phyloP scores from a whole-genome alignment of 75 land plant genomes.

The Gnetum montanum region DNA sequence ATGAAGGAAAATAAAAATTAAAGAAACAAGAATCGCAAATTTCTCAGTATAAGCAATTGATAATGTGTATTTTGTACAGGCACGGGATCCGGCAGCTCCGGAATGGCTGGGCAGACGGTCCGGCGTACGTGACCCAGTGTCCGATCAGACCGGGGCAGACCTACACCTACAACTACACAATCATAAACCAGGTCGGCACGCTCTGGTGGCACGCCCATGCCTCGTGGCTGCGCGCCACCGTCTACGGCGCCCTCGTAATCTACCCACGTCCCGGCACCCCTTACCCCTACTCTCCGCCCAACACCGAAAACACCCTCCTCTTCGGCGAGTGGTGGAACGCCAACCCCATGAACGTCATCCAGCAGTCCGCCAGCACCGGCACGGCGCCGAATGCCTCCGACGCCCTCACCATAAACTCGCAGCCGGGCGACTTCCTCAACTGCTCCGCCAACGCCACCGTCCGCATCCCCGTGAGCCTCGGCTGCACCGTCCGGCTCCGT shows the following conservation, averaged over 20 bases:
- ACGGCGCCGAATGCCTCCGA: slow-evolving; percentile 8
- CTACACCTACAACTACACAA: slow-evolving; percentile 8
- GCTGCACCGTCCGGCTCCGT: slow-evolving; percentile 27
- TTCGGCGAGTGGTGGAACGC: slow-evolving; percentile 27
- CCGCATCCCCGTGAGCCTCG: slow-evolving; percentile 27
- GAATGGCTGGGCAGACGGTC: slow-evolving; percentile 35
- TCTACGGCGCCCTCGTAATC: slow-evolving; percentile 22
- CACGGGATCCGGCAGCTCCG: slow-evolving; percentile 35
- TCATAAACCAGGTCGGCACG: slow-evolving; percentile 18
- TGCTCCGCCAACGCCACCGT: slow-evolving; percentile 9
- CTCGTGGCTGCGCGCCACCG: slow-evolving; percentile 31
- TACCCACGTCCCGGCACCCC: slow-evolving; percentile 18
- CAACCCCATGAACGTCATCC: slow-evolving; percentile 6
- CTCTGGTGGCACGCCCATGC: too few relatives aligned
- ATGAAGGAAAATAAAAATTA: too few relatives aligned
- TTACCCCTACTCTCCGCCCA: slow-evolving; percentile 17
- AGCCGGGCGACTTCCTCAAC: slow-evolving; percentile 19
- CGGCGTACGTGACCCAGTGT: slow-evolving; percentile 34
- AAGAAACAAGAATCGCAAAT: too few relatives aligned
- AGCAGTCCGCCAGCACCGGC: neutral
- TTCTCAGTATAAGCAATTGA: too few relatives aligned
- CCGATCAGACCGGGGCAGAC: slow-evolving; percentile 20
- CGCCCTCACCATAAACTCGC: slow-evolving; percentile 13
- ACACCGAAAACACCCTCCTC: too few relatives aligned
- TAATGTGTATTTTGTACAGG: too few relatives aligned